Evolutionary conservation across 371 early-diverging fungal species (phyloP), one percentile per base, ranked within the genome.

Genomic region (Capillidium heterosporum): DNA sequence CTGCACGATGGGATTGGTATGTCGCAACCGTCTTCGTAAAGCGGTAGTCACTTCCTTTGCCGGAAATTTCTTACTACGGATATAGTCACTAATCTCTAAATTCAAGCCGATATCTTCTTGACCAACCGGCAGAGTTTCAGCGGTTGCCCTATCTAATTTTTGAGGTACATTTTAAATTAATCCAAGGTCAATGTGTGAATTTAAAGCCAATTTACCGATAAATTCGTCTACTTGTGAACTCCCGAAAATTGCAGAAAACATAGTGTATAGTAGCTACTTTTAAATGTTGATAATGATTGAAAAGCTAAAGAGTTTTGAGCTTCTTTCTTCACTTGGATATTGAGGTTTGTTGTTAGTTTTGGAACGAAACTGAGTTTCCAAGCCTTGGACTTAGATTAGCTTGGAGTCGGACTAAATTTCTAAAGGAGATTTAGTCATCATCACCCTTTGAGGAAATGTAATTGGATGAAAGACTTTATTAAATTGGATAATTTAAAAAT

Each of bases 1-100:
- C 60, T 89, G 88, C 19, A 94, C 94, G 66, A 94, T 94, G 13
- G 95, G 94, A 62, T 95, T 95, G 48, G 75, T 74, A 67, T 87
- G 82, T 4, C 70, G 65, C 46, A 95, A 62, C n/a, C 91, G 72
- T 56, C 77, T 68, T 63, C 85, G 88, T 28, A 95, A 67, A 2
- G 82, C 67, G 23, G 70, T 69, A 57, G 77, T 73, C 2, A 88
- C 90, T 23, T 86, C 80, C 62, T 84, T 86, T 47, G 91, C 69
- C 15, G 76, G 64, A 5, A 82, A 80, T 57, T 81, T 77, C 64
- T 94, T 94, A 62, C 85, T 77, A 62, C 91, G 78, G 59, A 95
- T 82, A 62, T 83, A 80, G 70, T 95, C 96, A 54, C 84, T 81
- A 51, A 92, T 88, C 56, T 91, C 91, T 49, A 94, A 75, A 61